Base-by-base conservation (phyloP, 2,329 filamentous ascomycete species). In the Colletotrichum echinochloae region DNA sequence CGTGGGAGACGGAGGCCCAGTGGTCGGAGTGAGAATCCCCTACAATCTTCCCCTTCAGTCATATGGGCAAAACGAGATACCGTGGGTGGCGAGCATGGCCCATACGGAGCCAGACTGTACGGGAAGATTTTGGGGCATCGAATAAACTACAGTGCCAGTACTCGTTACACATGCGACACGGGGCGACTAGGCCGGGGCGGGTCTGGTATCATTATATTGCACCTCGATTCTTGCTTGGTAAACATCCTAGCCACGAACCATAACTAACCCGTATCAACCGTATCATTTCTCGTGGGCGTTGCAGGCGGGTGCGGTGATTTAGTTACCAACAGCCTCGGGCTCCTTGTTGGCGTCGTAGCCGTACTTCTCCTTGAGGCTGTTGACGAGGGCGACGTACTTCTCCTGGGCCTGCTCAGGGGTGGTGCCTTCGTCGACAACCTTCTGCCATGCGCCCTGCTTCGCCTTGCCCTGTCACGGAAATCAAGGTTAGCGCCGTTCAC, bases 361-460 rank as follows among this genome's bases (percentile, higher is more conserved):
- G 81, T 91, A 88, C 80, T 88, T 88, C 71, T 77, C 81, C 88
- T 96, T 94, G 78, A 97, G 82, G 77, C 85, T 80, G 81, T 94
- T 90, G 74, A 96, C 89, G 72, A 91, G 84, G 75, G 86, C 85
- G 76, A 97, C 88, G 83, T 97, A 98, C 78, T 88, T 84, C 79
- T 89, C 86, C 88, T 97, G 92, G 26, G 94, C 94, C 74, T 90
- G 81, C 73, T 91, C 87, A 72, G 88, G 78, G 72, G 86, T 88
- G 74, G 90, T 79, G 60, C 87, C 88, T 71, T 90, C 86, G 72
- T 94, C 88, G 77, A 89, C 88, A 73, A 90, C 77, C 78, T 90
- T 87, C 82, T 94, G 84, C 94, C 94, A 97, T 65, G 91, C 89
- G 76, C 86, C 87, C 84, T 91, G 89, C 88, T 97, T 97, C 77